A percentile compares a stretch with the other conserved stretches of the same genome.
phyloP scores from a whole-genome alignment of 202 grass and related monocot species.

The Digitaria exilis region DNA sequence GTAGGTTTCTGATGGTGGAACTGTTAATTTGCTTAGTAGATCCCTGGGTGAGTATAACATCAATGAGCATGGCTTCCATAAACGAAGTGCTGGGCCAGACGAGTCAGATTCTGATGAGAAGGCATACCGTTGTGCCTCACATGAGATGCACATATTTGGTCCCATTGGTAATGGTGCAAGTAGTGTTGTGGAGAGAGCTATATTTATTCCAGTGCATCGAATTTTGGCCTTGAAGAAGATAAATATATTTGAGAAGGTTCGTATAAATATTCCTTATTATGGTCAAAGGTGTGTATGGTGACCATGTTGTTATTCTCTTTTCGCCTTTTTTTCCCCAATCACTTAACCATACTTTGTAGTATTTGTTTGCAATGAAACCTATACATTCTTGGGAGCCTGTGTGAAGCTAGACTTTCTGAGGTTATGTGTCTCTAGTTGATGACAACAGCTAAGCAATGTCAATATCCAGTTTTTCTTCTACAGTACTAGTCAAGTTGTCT shows the following conservation, averaged over 20 bases:
- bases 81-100: slow-evolving; percentile 51
- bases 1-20: slow-evolving; percentile 86
- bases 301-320: background rate
- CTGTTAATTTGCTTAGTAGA: slow-evolving; percentile 90
- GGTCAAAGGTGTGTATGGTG: background rate
- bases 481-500: background rate
- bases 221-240: slow-evolving; percentile 94
- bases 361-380: background rate
- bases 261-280: slow-evolving; percentile 21
- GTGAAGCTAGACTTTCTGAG: slow-evolving; percentile 1
- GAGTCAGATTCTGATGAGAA: slow-evolving; percentile 65
- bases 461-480: background rate
- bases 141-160: slow-evolving; percentile 96
- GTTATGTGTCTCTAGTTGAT: background rate
- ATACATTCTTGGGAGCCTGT: slow-evolving; percentile 13
- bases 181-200: slow-evolving; percentile 86
- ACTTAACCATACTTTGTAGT: background rate
- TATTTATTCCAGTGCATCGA: slow-evolving; percentile 81
- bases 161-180: slow-evolving; percentile 93
- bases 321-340: background rate
- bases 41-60: slow-evolving; percentile 94
- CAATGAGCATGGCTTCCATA: slow-evolving; percentile 92
- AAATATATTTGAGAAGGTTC: slow-evolving; percentile 94
- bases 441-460: background rate
- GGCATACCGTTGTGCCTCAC: slow-evolving; percentile 84